phyloP scores from a whole-genome alignment of 2,329 filamentous ascomycete species.

The Botrytis medusae region DNA sequence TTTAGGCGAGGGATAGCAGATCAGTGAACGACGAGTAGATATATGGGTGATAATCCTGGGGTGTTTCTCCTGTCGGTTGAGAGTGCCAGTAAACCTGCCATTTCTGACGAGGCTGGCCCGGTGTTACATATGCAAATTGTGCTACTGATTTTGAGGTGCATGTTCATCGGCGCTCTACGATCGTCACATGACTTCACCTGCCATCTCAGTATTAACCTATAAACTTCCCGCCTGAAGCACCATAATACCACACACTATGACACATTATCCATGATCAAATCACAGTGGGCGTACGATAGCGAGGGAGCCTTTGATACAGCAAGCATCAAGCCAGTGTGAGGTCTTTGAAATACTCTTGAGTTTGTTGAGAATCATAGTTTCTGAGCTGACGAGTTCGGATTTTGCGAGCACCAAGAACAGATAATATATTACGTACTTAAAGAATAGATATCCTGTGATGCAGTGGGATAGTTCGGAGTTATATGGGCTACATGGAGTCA shows the following conservation, averaged over 20 bases:
- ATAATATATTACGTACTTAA: background rate
- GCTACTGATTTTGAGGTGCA: background rate
- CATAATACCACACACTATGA: background rate
- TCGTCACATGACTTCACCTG: background rate
- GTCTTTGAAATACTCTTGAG: background rate
- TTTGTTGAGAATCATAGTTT: background rate
- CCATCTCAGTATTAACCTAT: background rate
- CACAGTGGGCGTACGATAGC: fast-evolving
- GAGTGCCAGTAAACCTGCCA: too few species aligned
- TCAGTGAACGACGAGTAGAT: background rate
- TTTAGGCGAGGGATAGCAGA: background rate
- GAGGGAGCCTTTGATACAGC: background rate
- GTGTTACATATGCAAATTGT: background rate
- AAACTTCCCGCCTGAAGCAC: background rate
- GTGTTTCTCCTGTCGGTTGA: background rate
- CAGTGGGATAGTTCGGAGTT: background rate
- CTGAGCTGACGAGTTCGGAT: background rate
- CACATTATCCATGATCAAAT: background rate
- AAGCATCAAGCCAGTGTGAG: background rate
- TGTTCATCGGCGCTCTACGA: background rate
- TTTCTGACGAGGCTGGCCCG: background rate
- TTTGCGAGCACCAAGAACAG: background rate
- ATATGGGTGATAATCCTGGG: background rate
- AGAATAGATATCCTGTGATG: background rate
- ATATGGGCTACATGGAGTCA: background rate